A percentile compares a stretch with the other conserved stretches of the same genome.
Conservation (phyloP, 2,329 filamentous ascomycete species). For the Leptoxyphium fumago region DNA sequence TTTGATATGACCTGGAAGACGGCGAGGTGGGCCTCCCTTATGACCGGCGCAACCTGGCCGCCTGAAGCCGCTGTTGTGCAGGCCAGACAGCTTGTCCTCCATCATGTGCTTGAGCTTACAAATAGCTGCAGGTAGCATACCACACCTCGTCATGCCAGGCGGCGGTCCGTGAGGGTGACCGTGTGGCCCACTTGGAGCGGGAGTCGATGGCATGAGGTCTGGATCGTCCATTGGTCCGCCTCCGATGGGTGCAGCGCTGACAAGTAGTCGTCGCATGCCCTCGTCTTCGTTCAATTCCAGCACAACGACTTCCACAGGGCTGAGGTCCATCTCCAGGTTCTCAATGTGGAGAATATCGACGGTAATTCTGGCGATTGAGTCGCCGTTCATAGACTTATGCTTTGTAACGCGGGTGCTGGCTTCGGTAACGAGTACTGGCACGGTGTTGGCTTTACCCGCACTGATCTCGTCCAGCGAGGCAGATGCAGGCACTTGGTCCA, state of each 20-base stretch:
- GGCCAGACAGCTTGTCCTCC: slow-evolving; percentile 29
- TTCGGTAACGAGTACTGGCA: slow-evolving; percentile 20
- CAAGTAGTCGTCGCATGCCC: slow-evolving; percentile 10
- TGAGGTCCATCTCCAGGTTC: slow-evolving; percentile 33
- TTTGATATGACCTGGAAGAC: slow-evolving; percentile 14
- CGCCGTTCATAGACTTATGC: slow-evolving; percentile 35
- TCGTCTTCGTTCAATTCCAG: slow-evolving; percentile 20
- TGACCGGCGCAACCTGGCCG: slow-evolving; percentile 24
- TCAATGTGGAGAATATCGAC: slow-evolving; percentile 48
- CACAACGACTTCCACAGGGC: slow-evolving; percentile 44
- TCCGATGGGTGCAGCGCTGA: slow-evolving; percentile 6
- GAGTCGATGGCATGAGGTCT: not conserved
- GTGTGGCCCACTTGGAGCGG: slow-evolving; percentile 6
- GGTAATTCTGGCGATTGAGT: slow-evolving; percentile 40
- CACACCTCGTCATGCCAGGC: slow-evolving; percentile 22
- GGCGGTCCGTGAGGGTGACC: slow-evolving; percentile 1
- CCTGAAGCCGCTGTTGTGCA: slow-evolving; percentile 14
- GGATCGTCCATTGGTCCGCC: not conserved
- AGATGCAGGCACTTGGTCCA: slow-evolving; percentile 13
- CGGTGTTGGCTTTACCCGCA: slow-evolving; percentile 15
- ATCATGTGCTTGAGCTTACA: slow-evolving; percentile 43
- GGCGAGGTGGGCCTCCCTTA: slow-evolving; percentile 4
- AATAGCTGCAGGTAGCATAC: slow-evolving; percentile 27
- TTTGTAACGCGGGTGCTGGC: slow-evolving; percentile 22
- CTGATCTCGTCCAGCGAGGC: slow-evolving; percentile 11